Evolutionary conservation across 1,284 basidiomycete species (phyloP).

Genomic region (Lentinus polychrous): DNA sequence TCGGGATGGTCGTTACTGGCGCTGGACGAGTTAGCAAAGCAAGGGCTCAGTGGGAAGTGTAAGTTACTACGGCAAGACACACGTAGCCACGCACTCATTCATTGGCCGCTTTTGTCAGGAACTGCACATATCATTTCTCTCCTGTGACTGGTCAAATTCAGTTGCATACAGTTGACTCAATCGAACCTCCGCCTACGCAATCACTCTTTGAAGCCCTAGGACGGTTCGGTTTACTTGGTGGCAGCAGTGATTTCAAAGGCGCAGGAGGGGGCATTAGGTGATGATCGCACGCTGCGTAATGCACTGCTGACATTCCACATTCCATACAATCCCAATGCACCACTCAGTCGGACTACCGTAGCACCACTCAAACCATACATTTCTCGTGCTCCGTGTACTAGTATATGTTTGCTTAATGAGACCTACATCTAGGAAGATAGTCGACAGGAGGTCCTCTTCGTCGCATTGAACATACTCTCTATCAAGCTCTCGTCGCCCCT

Average conservation of each 20-base stretch:
- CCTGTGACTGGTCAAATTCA: slow-evolving; percentile 56
- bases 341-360: too few species aligned
- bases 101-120: slow-evolving; percentile 31
- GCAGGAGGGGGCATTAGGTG: slow-evolving; percentile 12
- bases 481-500: too few species aligned
- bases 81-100: background rate
- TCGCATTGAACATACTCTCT: too few species aligned
- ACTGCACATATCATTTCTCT: slow-evolving; percentile 71
- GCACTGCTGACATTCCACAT: too few species aligned
- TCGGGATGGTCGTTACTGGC: slow-evolving; percentile 51
- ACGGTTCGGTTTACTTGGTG: slow-evolving; percentile 22
- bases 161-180: slow-evolving; percentile 59
- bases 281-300: too few species aligned
- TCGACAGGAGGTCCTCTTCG: too few species aligned
- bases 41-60: slow-evolving; percentile 64
- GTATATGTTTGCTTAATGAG: too few species aligned
- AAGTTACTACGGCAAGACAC: too few species aligned
- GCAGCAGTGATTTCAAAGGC: slow-evolving; percentile 9
- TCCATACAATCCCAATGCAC: too few species aligned
- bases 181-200: slow-evolving; percentile 66
- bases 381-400: too few species aligned
- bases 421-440: too few species aligned
- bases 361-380: too few species aligned
- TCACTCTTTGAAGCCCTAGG: slow-evolving; percentile 58
- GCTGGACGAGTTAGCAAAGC: slow-evolving; percentile 53